These are phyloP conservation scores for Camelina neglecta DNA, from an alignment of 345 rosid genomes.

Conservation along the genomic window DNA sequence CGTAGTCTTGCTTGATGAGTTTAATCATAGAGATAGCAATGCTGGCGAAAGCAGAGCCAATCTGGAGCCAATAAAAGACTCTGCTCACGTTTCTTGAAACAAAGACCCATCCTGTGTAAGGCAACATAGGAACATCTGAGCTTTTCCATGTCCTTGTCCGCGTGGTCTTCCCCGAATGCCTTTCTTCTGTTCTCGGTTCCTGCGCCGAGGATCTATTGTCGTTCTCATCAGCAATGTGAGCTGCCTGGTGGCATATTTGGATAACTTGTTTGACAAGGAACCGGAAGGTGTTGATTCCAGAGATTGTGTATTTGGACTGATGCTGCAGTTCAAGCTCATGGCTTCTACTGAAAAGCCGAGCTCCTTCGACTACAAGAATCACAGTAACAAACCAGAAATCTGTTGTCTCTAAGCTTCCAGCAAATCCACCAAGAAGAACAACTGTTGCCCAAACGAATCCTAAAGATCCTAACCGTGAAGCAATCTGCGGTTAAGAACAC, in stretches of 20 bases:
- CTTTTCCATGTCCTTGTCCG: slow-evolving; percentile 65
- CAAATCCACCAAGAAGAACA: slow-evolving; percentile 95
- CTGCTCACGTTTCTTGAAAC: slow-evolving; percentile 72
- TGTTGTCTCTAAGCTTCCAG: slow-evolving; percentile 64
- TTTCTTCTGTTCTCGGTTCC: neutral
- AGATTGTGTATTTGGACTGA: slow-evolving; percentile 75
- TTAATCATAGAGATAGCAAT: slow-evolving; percentile 66
- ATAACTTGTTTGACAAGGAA: slow-evolving; percentile 40
- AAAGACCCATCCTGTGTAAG: slow-evolving; percentile 77
- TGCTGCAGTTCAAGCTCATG: slow-evolving; percentile 95
- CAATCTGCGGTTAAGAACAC: slow-evolving; percentile 42
- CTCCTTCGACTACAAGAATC: slow-evolving; percentile 80
- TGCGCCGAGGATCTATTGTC: slow-evolving; percentile 4
- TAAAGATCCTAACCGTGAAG: slow-evolving; percentile 82
- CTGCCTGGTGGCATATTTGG: slow-evolving; percentile 23
- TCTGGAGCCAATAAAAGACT: slow-evolving; percentile 84
- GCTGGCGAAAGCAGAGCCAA: slow-evolving; percentile 76
- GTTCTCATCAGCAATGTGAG: neutral
- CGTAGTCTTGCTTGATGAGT: slow-evolving; percentile 72
- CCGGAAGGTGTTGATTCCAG: slow-evolving; percentile 71
- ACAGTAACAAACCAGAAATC: slow-evolving; percentile 92
- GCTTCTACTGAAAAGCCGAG: slow-evolving; percentile 91
- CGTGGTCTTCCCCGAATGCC: neutral
- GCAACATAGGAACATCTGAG: slow-evolving; percentile 84
- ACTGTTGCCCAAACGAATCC: slow-evolving; percentile 99